Evolutionary conservation across 2,329 filamentous ascomycete species (phyloP), one percentile per base, ranked within the genome.

Genomic region (Fusarium floridanum): DNA sequence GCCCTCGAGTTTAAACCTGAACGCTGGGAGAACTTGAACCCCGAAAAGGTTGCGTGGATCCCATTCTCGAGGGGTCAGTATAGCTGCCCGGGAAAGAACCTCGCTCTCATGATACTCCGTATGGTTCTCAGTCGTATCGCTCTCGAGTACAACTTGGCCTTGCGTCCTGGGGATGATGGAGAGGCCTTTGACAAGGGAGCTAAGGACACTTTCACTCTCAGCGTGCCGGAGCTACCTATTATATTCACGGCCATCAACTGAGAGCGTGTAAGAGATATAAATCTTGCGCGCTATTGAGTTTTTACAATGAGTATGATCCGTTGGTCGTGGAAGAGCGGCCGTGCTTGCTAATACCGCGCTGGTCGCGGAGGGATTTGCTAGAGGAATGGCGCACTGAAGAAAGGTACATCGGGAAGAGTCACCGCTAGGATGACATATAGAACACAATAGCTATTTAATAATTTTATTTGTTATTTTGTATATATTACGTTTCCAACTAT

Each of bases 51-150:
- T 3, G 50, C 60, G 1, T 67, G 65, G 60, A 64, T 64, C 22
- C 39, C 65, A n/a, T 67, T 67, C n/a, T 36, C 60, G 2, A 64
- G 65, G 11, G 60, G 60, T 7, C 60, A 64, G 29, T 64, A 59
- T 8, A 57, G 27, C 20, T 67, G 60, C 20, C 43, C 65, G 1
- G 65, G 65, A 4, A 48, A 50, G 22, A 39, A 48, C 14, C 60
- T 67, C 3, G 65, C 65, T 8, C 48, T 59, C 20, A 36, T 64
- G 36, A 61, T 59, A 12, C 48, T 67, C 2, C 36, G 48, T 2
- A 64, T 67, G 60, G 65, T 57, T 7, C 17, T 67, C 20, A 43
- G 65, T 24, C 60, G 50, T 17, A 59, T 64, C 6, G 50, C 65
- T 45, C 50, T 67, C 12, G 32, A 24, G 22, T 59, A 64, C 12